A percentile compares a stretch with the other conserved stretches of the same genome.
These are phyloP conservation scores for Cercospora berteroae DNA, from an alignment of 2,329 filamentous ascomycete species.

Conservation along the genomic window DNA sequence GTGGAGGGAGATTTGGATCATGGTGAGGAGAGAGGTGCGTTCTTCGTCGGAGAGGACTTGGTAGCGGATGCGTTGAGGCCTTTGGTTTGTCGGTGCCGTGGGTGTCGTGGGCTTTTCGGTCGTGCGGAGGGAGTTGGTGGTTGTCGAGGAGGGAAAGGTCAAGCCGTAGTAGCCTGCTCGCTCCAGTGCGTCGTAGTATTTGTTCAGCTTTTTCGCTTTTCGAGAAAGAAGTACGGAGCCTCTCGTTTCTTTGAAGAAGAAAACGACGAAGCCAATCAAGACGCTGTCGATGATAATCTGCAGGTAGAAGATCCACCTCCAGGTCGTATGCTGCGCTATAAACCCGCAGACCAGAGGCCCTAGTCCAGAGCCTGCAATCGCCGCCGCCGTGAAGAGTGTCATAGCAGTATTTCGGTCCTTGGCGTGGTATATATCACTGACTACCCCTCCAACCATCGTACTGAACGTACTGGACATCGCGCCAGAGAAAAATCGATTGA, in stretches of 20 bases:
- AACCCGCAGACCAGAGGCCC: conserved; percentile 72
- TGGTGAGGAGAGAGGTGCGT: conserved; percentile 62
- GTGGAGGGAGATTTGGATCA: conserved; percentile 71
- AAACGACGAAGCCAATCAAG: conserved; percentile 61
- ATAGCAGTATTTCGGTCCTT: conserved; percentile 82
- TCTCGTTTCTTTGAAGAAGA: conserved; percentile 78
- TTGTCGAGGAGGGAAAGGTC: conserved; percentile 42
- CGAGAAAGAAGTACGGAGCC: conserved; percentile 74
- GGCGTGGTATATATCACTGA: conserved; percentile 79
- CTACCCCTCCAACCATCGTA: conserved; percentile 88
- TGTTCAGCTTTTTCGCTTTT: conserved; percentile 71
- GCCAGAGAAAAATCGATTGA: conserved; percentile 73
- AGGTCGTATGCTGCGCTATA: conserved; percentile 64
- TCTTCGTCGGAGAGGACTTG: conserved; percentile 76
- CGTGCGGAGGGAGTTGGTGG: conserved; percentile 18
- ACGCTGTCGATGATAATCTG: conserved; percentile 69
- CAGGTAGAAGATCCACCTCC: conserved; percentile 88
- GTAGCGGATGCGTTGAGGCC: conserved; percentile 60
- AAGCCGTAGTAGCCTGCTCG: conserved; percentile 59
- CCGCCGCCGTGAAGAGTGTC: conserved; percentile 79
- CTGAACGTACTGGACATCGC: conserved; percentile 76
- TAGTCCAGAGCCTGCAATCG: conserved; percentile 73
- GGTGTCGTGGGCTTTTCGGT: conserved; percentile 20
- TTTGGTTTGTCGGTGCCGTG: conserved; percentile 12
- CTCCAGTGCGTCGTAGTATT: conserved; percentile 76